Evolutionary conservation across 169 alveolate genomes (phyloP), one percentile per base, ranked within the genome.

Genomic region (Plasmodium gonderi): DNA sequence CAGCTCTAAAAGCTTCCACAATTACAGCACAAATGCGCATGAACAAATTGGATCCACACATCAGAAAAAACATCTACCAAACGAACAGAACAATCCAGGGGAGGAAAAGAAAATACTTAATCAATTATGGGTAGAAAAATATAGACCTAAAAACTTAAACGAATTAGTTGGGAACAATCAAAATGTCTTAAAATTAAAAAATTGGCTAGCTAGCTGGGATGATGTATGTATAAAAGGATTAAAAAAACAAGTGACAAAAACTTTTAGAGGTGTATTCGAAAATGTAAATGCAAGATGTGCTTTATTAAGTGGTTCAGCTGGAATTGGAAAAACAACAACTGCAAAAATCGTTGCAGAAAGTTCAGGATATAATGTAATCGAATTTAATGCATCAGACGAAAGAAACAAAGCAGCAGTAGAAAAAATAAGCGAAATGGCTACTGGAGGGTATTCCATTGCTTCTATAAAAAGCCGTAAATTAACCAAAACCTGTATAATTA

Each of bases 301-400:
- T 4, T 95, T 99, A 75, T 95, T 99, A 31, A 96, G 99, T 23
- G 99, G 99, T 1, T 99, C 99, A 9, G 99, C 99, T 11, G 99
- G 99, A 17, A 98, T 98, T 36, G 99, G 99, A 11, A 99, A 99
- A 97, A 98, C 99, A 31, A 97, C 99, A 2, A 95, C 99, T 1
- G 99, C 98, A 0, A 95, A 98, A 92, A 93, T 99, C 23, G 97
- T 98, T 0, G 98, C 99, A 0, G 96, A 94, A 69, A 79, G 92
- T 75, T 96, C 97, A 69, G 99, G 99, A 8, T 98, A 97, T 93
- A 95, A 97, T 91, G 95, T 98, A 45, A 94, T 98, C 42, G 99
- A 98, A 95, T 97, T 98, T 92, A 99, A 99, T 95, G 99, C 99
- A 0, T 97, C 99, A 33, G 99, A 98, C 91, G 97, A 97, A 33